phyloP scores from a whole-genome alignment of 768 basidiomycete genomes.

The Chiua virens region DNA sequence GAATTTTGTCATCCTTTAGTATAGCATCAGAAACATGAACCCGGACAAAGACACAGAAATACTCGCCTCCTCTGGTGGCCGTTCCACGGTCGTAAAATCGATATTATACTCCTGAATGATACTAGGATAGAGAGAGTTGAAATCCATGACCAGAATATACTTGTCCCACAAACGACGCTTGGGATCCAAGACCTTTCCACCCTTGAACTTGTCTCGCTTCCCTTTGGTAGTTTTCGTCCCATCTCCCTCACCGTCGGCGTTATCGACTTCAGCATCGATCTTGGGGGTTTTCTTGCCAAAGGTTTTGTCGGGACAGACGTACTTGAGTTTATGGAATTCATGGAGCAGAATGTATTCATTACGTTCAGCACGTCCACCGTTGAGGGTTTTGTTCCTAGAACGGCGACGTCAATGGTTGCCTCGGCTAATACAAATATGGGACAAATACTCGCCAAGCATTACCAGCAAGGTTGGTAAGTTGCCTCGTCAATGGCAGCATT shows the following conservation, averaged over 20 bases:
- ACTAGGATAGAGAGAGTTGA: slow-evolving; percentile 98
- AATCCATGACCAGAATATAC: slow-evolving; percentile 98
- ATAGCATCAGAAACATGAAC: neutral
- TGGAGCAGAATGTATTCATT: slow-evolving; percentile 99
- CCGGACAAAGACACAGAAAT: neutral
- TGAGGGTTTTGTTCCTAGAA: slow-evolving; percentile 91
- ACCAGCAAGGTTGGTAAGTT: slow-evolving; percentile 93
- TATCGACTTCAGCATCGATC: slow-evolving; percentile 51
- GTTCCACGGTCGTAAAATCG: slow-evolving; percentile 95
- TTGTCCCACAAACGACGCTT: slow-evolving; percentile 96
- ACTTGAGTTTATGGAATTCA: slow-evolving; percentile 95
- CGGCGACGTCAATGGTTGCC: neutral
- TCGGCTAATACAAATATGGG: neutral
- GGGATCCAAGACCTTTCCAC: slow-evolving; percentile 96
- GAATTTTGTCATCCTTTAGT: slow-evolving; percentile 72
- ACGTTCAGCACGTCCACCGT: slow-evolving; percentile 96
- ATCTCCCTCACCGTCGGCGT: slow-evolving; percentile 48
- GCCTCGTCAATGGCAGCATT: slow-evolving; percentile 87
- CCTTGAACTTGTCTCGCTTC: slow-evolving; percentile 95
- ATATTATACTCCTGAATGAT: slow-evolving; percentile 99
- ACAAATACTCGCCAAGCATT: slow-evolving; percentile 79
- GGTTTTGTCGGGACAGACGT: slow-evolving; percentile 93
- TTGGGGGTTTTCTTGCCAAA: slow-evolving; percentile 74
- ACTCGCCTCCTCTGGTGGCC: slow-evolving; percentile 56
- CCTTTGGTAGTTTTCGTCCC: slow-evolving; percentile 54